Evolutionary conservation across 768 basidiomycete genomes (phyloP).

Genomic region (Tulasnella sp.): DNA sequence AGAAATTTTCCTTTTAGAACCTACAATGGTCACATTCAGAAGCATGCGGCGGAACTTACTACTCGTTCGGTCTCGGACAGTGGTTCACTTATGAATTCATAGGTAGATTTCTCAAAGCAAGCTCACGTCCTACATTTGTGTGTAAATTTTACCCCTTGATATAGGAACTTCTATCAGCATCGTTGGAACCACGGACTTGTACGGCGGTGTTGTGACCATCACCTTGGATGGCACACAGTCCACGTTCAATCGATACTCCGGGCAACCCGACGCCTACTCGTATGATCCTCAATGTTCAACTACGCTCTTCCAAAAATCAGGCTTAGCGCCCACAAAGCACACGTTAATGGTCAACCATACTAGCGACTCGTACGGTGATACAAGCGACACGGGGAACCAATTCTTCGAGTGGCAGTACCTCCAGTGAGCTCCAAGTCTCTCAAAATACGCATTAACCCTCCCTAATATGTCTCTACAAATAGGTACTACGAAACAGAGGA

Average conservation of each 20-base stretch:
- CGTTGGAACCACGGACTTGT: background rate
- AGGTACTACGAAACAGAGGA: background rate
- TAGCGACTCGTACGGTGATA: background rate
- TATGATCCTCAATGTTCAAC: background rate
- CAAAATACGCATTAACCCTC: background rate
- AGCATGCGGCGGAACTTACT: background rate
- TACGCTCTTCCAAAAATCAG: background rate
- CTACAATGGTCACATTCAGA: background rate
- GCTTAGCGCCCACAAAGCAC: background rate
- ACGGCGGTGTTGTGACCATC: background rate
- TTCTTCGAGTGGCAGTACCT: constrained; percentile 5
- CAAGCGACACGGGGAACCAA: background rate
- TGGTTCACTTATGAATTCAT: background rate
- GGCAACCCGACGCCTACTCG: background rate
- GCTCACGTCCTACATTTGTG: background rate
- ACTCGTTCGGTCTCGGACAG: background rate
- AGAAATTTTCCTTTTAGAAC: background rate
- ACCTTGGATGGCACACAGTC: background rate
- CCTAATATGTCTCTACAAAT: background rate
- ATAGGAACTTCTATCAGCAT: background rate
- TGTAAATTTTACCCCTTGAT: background rate
- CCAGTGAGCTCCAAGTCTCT: background rate
- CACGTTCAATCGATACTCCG: background rate
- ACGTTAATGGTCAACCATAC: background rate
- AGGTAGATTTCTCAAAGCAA: background rate